Percentiles rank a stretch among this genome's conserved stretches.
These are phyloP conservation scores for Schizophyllum amplum DNA, from an alignment of 1,284 basidiomycete genomes.

Conservation along the genomic window DNA sequence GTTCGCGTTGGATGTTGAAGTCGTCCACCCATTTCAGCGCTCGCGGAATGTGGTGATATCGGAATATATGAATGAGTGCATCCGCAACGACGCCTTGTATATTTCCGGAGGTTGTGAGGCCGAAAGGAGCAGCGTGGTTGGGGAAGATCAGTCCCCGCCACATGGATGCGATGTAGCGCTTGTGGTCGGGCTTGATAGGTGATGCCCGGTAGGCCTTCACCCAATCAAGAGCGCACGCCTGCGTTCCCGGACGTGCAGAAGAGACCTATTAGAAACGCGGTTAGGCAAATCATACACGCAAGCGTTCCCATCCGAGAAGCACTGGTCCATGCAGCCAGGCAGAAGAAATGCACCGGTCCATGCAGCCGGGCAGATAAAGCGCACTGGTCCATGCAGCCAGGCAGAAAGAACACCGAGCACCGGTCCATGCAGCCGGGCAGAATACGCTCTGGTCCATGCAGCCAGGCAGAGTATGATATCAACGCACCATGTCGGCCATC, in stretches of 20 bases:
- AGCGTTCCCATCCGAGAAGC: no score
- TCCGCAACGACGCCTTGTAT: no score
- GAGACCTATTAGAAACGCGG: slow-evolving; percentile 14
- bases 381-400: not conserved
- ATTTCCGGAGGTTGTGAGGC: no score
- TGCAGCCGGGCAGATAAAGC: not conserved
- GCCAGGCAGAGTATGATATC: not conserved
- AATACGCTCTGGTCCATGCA: not conserved
- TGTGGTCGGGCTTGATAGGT: slow-evolving; percentile 17
- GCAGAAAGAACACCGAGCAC: no score
- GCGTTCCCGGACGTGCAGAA: slow-evolving; percentile 16
- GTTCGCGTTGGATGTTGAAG: no score
- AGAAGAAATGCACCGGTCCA: not conserved
- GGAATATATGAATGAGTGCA: no score
- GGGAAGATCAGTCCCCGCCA: no score
- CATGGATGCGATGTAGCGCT: slow-evolving; percentile 12
- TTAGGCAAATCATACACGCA: no score
- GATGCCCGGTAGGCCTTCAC: slow-evolving; percentile 17
- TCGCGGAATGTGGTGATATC: no score
- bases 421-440: not conserved
- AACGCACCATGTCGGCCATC: slow-evolving; percentile 6
- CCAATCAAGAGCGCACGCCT: slow-evolving; percentile 21
- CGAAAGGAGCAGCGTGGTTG: no score
- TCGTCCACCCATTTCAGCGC: no score
- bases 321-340: no score